phyloP scores from a whole-genome alignment of 2,329 filamentous ascomycete species.

The Neurospora crassa region DNA sequence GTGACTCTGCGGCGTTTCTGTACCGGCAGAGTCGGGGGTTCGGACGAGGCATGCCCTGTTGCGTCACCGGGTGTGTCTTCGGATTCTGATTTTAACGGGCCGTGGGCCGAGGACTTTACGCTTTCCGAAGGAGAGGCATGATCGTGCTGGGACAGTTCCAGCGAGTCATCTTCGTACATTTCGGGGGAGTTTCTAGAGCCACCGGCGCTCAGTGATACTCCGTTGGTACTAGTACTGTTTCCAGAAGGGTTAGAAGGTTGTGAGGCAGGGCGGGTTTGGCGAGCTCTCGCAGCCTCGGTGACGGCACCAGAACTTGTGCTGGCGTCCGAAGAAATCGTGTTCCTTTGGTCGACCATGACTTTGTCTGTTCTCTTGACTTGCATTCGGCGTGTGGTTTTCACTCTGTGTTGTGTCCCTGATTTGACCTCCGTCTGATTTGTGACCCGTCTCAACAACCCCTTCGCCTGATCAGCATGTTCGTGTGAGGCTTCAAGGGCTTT shows the following conservation, averaged over 20 bases:
- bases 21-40: constrained; percentile 41
- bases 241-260: constrained; percentile 12
- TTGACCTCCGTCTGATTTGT: background rate
- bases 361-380: background rate
- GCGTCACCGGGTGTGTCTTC: constrained; percentile 22
- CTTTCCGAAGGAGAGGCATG: constrained; percentile 31
- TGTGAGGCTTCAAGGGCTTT: background rate
- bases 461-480: constrained; percentile 2
- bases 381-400: background rate
- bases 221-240: constrained; percentile 12
- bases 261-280: constrained; percentile 13
- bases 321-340: background rate
- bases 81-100: constrained; percentile 26
- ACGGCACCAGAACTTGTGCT: constrained; percentile 6
- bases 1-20: constrained; percentile 74
- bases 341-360: background rate
- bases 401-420: background rate
- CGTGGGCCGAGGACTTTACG: constrained; percentile 24
- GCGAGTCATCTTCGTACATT: constrained; percentile 35
- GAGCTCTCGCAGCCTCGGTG: constrained; percentile 6
- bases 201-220: constrained; percentile 10
- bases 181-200: constrained; percentile 25
- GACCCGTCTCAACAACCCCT: constrained; percentile 1
- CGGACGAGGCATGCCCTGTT: constrained; percentile 1
- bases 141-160: constrained; percentile 15